Percentiles rank a stretch among this genome's conserved stretches.
phyloP scores from a whole-genome alignment of 495 filamentous ascomycete species.

The Achaetomiella virescens region DNA sequence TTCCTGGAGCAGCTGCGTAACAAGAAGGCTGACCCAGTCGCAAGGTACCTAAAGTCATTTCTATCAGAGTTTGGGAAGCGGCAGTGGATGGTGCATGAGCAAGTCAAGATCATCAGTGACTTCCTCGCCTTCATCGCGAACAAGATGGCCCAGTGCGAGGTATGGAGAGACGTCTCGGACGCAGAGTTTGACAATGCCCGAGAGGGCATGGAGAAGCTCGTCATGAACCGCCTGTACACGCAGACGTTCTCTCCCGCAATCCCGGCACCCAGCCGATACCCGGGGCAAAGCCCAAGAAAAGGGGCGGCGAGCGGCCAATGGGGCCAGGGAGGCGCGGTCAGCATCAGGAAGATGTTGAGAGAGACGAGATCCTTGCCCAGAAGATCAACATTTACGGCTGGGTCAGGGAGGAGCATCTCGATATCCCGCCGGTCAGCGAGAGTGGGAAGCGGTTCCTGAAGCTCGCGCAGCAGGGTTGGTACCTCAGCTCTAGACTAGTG shows the following conservation, averaged over 20 bases:
- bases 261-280: constrained; percentile 69
- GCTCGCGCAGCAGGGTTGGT: constrained; percentile 78
- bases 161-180: constrained; percentile 93
- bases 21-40: constrained; percentile 92
- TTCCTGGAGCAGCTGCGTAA: constrained; percentile 94
- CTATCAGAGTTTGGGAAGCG: constrained; percentile 92
- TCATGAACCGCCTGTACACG: constrained; percentile 95
- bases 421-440: constrained; percentile 80
- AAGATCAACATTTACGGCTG: constrained; percentile 96
- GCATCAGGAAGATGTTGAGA: constrained; percentile 96
- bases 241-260: constrained; percentile 97
- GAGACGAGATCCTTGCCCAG: constrained; percentile 89
- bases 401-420: constrained; percentile 89
- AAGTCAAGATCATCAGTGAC: constrained; percentile 96
- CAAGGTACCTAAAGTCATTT: constrained; percentile 91
- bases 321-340: constrained; percentile 85
- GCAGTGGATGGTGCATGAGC: constrained; percentile 99
- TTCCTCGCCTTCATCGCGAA: constrained; percentile 97
- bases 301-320: constrained; percentile 59
- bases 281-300: constrained; percentile 60
- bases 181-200: constrained; percentile 97
- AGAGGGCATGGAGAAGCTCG: constrained; percentile 99
- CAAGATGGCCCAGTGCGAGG: constrained; percentile 97
- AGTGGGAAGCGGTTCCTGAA: constrained; percentile 80
- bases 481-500: background rate